Evolutionary conservation across 192 early-diverging fungal genomes (phyloP).

Genomic region (Backusella psychrophila): DNA sequence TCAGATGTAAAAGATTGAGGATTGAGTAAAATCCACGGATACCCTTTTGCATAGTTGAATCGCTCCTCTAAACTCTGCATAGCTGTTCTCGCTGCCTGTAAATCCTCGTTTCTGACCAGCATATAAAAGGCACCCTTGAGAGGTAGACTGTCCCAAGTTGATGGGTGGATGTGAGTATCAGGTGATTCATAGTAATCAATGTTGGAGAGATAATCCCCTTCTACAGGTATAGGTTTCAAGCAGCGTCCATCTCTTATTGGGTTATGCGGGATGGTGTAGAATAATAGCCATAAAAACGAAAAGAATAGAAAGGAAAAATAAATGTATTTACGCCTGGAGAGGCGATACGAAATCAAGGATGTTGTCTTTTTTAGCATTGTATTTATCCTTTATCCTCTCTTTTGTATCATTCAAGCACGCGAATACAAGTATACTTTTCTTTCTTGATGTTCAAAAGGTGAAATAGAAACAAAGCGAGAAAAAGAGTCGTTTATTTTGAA

Average conservation of each 20-base stretch:
- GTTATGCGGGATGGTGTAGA: background rate
- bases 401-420: background rate
- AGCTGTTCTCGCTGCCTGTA: constrained; percentile 52
- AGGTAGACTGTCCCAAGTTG: background rate
- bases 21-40: constrained; percentile 89
- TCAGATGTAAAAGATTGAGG: constrained; percentile 65
- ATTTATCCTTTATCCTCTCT: background rate
- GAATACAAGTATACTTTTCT: background rate
- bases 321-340: background rate
- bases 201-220: background rate
- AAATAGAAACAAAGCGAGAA: background rate
- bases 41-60: constrained; percentile 70
- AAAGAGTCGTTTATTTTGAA: background rate
- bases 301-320: background rate
- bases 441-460: background rate
- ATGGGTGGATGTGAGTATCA: background rate
- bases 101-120: constrained; percentile 70
- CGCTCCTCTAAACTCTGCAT: constrained; percentile 75
- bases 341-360: background rate
- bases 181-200: background rate
- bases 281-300: background rate
- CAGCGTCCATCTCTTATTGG: background rate
- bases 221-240: background rate
- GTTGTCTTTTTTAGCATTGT: background rate
- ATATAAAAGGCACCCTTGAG: constrained; percentile 69